Evolutionary conservation across 2,329 filamentous ascomycete species (phyloP).

Genomic region (Dissoconium aciculare): DNA sequence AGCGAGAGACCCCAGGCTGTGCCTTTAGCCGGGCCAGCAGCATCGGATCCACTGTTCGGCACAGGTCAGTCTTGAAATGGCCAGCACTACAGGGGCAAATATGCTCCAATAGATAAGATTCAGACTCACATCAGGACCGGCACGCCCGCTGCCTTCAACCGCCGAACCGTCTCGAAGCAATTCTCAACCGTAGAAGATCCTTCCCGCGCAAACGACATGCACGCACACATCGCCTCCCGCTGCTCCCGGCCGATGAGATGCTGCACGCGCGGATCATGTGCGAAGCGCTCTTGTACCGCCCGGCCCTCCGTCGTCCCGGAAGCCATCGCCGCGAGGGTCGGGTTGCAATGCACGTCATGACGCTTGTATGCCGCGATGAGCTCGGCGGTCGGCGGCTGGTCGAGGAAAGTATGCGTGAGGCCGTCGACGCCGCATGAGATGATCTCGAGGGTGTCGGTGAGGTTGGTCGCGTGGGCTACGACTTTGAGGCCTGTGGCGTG

Average conservation of each 20-base stretch:
- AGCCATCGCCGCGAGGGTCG: conserved; percentile 28
- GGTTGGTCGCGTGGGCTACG: conserved; percentile 28
- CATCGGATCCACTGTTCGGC: conserved; percentile 28
- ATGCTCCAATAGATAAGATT: neutral
- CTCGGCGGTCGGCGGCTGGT: conserved; percentile 26
- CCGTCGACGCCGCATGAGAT: conserved; percentile 30
- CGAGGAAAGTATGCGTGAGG: conserved; percentile 31
- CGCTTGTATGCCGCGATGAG: conserved; percentile 30
- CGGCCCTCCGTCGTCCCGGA: conserved; percentile 29
- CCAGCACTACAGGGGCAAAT: neutral
- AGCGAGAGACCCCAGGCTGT: conserved; percentile 30
- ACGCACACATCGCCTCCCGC: conserved; percentile 26
- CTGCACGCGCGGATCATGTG: conserved; percentile 26
- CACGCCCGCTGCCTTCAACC: conserved; percentile 27
- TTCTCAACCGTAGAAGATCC: conserved; percentile 24
- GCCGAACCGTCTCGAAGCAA: conserved; percentile 29
- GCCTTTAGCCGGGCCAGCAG: conserved; percentile 29
- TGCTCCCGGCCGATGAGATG: conserved; percentile 23
- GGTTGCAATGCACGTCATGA: conserved; percentile 30
- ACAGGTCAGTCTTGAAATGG: no score
- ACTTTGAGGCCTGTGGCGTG: conserved; percentile 24
- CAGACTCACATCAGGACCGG: conserved; percentile 27
- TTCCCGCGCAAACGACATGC: conserved; percentile 26
- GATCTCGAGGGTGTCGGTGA: conserved; percentile 29
- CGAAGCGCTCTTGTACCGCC: conserved; percentile 26